phyloP scores from a whole-genome alignment of 1,284 basidiomycete species.

The Coniferiporia weirii region DNA sequence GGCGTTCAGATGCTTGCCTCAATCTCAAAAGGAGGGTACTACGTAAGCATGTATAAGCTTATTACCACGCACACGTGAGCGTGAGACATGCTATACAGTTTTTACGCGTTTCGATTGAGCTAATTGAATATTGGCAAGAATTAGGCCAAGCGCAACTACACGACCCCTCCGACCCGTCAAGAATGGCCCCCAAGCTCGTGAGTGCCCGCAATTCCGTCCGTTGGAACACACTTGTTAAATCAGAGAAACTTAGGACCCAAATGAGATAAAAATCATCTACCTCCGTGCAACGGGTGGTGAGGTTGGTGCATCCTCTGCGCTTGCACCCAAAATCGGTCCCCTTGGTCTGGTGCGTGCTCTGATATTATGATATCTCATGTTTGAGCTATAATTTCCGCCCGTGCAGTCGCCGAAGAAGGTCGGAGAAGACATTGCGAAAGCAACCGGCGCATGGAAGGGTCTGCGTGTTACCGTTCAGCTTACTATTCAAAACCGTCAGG shows the following conservation, averaged over 20 bases:
- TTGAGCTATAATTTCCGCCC: neutral
- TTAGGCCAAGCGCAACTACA: conserved; percentile 17
- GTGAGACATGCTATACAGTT: conserved; percentile 2
- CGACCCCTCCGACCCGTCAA: conserved; percentile 23
- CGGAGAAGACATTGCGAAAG: conserved; percentile 99
- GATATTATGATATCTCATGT: neutral
- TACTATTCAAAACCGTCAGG: conserved; percentile 99
- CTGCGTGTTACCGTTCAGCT: conserved; percentile 98
- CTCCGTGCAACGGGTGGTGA: conserved; percentile 99
- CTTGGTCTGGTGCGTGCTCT: conserved; percentile 85
- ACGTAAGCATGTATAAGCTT: neutral
- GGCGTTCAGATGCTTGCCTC: neutral
- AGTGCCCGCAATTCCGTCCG: conserved; percentile 24
- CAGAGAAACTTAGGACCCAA: conserved; percentile 63
- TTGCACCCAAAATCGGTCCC: conserved; percentile 99
- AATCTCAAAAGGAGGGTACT: neutral
- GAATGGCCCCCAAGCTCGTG: conserved; percentile 79
- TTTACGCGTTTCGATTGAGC: neutral
- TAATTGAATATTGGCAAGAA: conserved; percentile 8
- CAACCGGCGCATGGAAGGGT: conserved; percentile 98
- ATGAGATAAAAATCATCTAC: conserved; percentile 98
- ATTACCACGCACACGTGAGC: neutral
- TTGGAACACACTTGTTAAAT: conserved; percentile 19
- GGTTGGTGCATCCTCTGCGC: conserved; percentile 97
- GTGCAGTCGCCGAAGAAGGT: conserved; percentile 99